Conservation (phyloP, 495 filamentous ascomycete genomes). For the Platismatia glauca region DNA sequence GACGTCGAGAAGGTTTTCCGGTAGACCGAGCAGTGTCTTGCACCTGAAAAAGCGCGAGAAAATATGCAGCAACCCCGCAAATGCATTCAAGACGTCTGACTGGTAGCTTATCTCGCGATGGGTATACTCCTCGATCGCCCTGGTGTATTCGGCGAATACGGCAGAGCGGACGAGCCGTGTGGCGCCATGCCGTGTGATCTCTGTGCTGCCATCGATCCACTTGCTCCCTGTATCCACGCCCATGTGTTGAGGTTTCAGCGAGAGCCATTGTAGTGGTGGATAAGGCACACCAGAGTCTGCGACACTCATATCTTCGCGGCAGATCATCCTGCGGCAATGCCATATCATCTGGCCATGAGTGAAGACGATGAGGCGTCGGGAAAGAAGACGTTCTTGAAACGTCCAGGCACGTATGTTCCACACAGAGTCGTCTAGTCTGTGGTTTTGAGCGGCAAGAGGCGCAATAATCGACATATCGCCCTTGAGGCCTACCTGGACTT, state of each 20-base stretch:
- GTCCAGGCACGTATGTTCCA: constrained; percentile 18
- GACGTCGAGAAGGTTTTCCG: background rate
- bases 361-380: constrained; percentile 11
- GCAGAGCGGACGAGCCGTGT: constrained; percentile 3
- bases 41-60: constrained; percentile 3
- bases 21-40: constrained; percentile 4
- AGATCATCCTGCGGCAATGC: constrained; percentile 11
- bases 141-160: constrained; percentile 8
- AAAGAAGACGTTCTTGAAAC: constrained; percentile 14
- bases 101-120: constrained; percentile 7
- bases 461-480: constrained; percentile 4
- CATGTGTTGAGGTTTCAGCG: constrained; percentile 1
- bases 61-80: background rate
- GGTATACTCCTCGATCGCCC: constrained; percentile 5
- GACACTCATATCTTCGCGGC: background rate
- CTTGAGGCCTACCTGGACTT: constrained; percentile 1
- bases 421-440: background rate
- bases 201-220: constrained; percentile 7
- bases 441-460: constrained; percentile 3
- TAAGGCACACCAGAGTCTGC: background rate
- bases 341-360: constrained; percentile 12
- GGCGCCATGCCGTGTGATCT: constrained; percentile 5
- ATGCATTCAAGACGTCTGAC: constrained; percentile 10
- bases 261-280: constrained; percentile 6
- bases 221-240: constrained; percentile 7